Conservation (phyloP, 768 basidiomycete genomes). For the Boletus rubropictus region DNA sequence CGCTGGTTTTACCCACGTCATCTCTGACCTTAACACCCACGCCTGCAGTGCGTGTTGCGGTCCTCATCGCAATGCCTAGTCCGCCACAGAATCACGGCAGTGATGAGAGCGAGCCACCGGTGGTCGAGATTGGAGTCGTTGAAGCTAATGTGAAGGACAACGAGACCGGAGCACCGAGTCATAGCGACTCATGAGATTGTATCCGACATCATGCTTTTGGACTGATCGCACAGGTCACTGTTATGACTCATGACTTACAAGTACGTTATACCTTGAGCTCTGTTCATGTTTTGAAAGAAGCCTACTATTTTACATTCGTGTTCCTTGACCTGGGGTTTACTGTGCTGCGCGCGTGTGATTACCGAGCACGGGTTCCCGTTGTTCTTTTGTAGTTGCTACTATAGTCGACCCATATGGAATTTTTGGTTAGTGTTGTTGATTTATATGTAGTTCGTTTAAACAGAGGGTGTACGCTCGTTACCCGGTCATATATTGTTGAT, state of each 20-base stretch:
- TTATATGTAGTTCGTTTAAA: no score
- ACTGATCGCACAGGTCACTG: background rate
- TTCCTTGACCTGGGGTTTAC: background rate
- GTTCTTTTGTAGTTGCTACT: background rate
- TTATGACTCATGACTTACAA: background rate
- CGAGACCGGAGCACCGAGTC: background rate
- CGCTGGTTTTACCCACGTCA: conserved; percentile 1
- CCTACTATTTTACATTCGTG: background rate
- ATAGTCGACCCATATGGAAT: background rate
- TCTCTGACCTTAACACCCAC: conserved; percentile 7
- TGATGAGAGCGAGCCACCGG: conserved; percentile 27
- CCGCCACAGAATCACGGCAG: background rate
- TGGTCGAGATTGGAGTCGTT: conserved; percentile 31
- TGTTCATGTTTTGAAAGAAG: background rate
- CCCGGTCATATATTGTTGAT: no score
- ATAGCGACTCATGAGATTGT: background rate
- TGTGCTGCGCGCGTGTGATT: background rate
- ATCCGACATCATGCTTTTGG: background rate
- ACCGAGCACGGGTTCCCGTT: background rate
- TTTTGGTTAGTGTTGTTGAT: no score
- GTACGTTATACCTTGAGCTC: conserved; percentile 6
- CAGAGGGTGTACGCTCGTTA: no score
- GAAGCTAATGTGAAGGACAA: conserved; percentile 12
- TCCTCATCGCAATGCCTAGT: conserved; percentile 43
- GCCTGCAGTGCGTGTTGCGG: conserved; percentile 34